A percentile compares a stretch with the other conserved stretches of the same genome.
phyloP scores from a whole-genome alignment of 768 basidiomycete genomes.

The Candolleomyces efflorescens region DNA sequence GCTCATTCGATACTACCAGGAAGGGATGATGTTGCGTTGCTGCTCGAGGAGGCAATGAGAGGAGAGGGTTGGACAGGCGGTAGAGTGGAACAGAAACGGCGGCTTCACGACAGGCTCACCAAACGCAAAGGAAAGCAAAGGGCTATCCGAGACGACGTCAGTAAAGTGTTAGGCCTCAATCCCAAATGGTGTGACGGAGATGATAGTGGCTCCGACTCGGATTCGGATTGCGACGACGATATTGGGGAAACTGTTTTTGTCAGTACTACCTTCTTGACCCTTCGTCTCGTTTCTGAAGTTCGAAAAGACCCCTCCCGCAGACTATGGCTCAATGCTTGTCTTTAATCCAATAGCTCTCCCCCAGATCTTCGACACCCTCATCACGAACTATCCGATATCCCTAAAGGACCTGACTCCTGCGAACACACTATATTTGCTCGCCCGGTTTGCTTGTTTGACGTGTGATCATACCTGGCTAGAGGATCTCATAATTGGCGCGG shows the following conservation, averaged over 20 bases:
- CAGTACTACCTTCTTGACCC: constrained; percentile 24
- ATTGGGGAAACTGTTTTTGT: constrained; percentile 46
- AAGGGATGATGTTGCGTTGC: constrained; percentile 78
- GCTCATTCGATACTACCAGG: constrained; percentile 79
- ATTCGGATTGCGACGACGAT: constrained; percentile 46
- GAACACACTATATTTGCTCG: constrained; percentile 84
- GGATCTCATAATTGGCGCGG: constrained; percentile 86
- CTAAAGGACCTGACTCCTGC: constrained; percentile 82
- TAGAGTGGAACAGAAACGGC: constrained; percentile 66
- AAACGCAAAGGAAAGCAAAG: constrained; percentile 51
- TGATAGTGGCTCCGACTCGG: constrained; percentile 37
- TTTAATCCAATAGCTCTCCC: constrained; percentile 81
- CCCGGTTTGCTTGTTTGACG: constrained; percentile 88
- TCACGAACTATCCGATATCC: constrained; percentile 68
- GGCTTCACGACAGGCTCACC: constrained; percentile 51
- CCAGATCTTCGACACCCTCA: constrained; percentile 75
- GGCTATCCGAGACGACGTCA: constrained; percentile 55
- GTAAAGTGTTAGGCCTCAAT: constrained; percentile 50
- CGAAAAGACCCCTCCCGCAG: constrained; percentile 62
- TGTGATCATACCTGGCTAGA: constrained; percentile 92
- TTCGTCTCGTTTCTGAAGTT: constrained; percentile 13
- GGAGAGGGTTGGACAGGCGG: constrained; percentile 79
- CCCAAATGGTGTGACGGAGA: constrained; percentile 63
- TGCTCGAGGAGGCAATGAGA: constrained; percentile 88
- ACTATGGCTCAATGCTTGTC: constrained; percentile 88